Conservation (phyloP, 441 rosid genomes). For the Manihot esculenta region DNA sequence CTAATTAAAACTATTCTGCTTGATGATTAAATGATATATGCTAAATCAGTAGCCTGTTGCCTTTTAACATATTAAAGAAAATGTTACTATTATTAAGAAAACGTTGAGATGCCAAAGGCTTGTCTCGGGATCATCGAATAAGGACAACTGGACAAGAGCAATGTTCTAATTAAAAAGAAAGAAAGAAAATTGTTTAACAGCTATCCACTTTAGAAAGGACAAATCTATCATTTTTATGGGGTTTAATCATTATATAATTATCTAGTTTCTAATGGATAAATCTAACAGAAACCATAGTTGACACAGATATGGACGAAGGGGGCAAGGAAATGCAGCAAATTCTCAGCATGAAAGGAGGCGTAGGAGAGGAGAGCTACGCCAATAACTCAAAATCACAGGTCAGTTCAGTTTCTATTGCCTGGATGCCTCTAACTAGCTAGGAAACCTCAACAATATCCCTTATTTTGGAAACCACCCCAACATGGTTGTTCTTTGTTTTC, state of each 20-base stretch:
- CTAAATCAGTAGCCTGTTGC: too few species aligned
- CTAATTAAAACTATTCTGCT: too few species aligned
- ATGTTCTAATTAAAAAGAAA: too few species aligned
- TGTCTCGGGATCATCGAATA: background rate
- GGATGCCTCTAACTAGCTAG: too few species aligned
- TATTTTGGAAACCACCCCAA: too few species aligned
- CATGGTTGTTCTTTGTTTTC: too few species aligned
- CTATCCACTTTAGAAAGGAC: background rate
- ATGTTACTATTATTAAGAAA: too few species aligned
- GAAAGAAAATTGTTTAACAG: too few species aligned
- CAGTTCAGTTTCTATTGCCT: background rate
- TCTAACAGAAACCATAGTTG: background rate
- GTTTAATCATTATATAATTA: background rate
- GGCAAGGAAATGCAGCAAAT: constrained; percentile 18
- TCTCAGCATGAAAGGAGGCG: constrained; percentile 30
- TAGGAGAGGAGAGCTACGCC: constrained; percentile 31
- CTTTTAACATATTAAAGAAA: too few species aligned
- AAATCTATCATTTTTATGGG: background rate
- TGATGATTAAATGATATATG: too few species aligned
- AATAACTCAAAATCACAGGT: constrained; percentile 27
- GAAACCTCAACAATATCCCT: too few species aligned
- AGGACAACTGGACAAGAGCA: background rate
- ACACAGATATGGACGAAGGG: background rate
- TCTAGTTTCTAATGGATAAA: background rate
- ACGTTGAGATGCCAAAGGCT: background rate